Conservation (phyloP, 2,329 filamentous ascomycete genomes). For the Penicillium sp. region DNA sequence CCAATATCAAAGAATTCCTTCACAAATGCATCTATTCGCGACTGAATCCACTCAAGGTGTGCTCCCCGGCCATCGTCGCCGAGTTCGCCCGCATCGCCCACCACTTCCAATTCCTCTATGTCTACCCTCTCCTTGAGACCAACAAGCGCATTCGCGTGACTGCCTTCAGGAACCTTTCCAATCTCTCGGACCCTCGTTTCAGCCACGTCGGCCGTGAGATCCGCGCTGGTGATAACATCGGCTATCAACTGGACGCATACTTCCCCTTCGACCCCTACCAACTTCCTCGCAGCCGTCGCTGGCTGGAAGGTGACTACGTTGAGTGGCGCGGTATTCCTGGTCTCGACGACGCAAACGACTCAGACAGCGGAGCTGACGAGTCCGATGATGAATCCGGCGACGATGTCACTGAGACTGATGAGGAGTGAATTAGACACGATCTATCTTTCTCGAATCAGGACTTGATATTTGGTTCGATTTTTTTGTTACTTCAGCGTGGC, state of each 20-base stretch:
- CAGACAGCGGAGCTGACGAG: constrained; percentile 38
- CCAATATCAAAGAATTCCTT: constrained; percentile 70
- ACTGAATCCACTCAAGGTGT: constrained; percentile 93
- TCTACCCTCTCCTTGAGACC: constrained; percentile 81
- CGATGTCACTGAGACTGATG: constrained; percentile 46
- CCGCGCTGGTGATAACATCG: constrained; percentile 66
- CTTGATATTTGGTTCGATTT: constrained; percentile 11
- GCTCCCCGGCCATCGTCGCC: constrained; percentile 82
- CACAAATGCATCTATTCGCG: constrained; percentile 78
- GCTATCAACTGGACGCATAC: constrained; percentile 85
- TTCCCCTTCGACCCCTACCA: constrained; percentile 98
- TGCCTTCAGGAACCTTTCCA: constrained; percentile 55
- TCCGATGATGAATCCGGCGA: constrained; percentile 42
- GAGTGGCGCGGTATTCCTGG: constrained; percentile 75
- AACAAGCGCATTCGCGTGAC: constrained; percentile 88
- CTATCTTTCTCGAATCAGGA: constrained; percentile 2
- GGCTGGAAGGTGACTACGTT: constrained; percentile 83
- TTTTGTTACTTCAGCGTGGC: constrained; percentile 29
- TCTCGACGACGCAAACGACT: constrained; percentile 60
- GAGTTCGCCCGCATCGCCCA: constrained; percentile 88
- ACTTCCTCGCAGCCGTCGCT: constrained; percentile 79
- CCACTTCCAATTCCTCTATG: constrained; percentile 83
- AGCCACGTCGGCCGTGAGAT: constrained; percentile 55
- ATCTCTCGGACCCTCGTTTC: constrained; percentile 40
- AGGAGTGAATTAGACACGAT: constrained; percentile 32